These are phyloP conservation scores for Coprinopsis sp. DNA, from an alignment of 768 basidiomycete genomes.

Conservation along the genomic window DNA sequence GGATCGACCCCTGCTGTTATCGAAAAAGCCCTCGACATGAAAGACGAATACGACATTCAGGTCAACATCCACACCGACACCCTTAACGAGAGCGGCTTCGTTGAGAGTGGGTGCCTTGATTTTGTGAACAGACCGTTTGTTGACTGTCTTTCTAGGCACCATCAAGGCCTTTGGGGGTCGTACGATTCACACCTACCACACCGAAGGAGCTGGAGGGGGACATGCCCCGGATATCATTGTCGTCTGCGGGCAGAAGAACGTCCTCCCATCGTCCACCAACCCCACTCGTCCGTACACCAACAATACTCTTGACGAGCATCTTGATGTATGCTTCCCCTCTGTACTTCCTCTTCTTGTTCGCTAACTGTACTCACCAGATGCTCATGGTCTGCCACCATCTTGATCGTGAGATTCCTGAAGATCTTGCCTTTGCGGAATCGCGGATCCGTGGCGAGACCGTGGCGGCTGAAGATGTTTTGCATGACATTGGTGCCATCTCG, in stretches of 20 bases:
- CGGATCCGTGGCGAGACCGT: constrained; percentile 96
- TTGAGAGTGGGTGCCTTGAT: constrained; percentile 63
- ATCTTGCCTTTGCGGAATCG: constrained; percentile 93
- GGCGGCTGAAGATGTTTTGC: constrained; percentile 94
- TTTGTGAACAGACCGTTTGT: neutral
- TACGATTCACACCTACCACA: constrained; percentile 97
- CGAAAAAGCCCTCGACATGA: constrained; percentile 69
- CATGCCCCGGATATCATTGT: constrained; percentile 98
- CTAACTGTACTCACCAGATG: constrained; percentile 58
- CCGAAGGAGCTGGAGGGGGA: constrained; percentile 95
- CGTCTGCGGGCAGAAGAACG: constrained; percentile 86
- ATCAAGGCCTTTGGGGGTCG: constrained; percentile 85
- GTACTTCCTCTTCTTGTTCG: neutral
- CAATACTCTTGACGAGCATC: constrained; percentile 95
- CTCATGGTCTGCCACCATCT: constrained; percentile 99
- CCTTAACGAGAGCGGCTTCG: constrained; percentile 94
- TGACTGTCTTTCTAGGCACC: constrained; percentile 50
- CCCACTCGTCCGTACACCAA: constrained; percentile 88
- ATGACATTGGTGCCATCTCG: constrained; percentile 89
- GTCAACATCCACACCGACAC: constrained; percentile 98
- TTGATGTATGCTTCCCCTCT: constrained; percentile 61
- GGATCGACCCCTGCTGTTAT: constrained; percentile 86
- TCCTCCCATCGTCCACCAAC: constrained; percentile 94
- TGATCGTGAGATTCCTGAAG: constrained; percentile 86
- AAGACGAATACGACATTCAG: constrained; percentile 76